Conservation (phyloP, 1,139 yeast species). For the Suhomyces taliae region DNA sequence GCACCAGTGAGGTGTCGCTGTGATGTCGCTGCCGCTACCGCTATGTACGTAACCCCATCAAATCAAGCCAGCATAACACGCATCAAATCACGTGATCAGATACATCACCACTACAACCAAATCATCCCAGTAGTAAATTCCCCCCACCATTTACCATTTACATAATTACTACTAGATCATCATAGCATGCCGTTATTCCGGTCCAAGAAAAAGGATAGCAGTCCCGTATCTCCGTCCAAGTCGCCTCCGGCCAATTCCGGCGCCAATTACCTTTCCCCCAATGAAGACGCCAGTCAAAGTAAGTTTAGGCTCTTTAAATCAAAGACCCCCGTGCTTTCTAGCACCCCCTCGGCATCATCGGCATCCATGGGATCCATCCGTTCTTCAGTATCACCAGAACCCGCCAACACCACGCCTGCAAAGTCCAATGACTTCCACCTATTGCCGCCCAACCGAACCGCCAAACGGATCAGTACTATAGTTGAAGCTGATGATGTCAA, state of each 20-base stretch:
- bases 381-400: background rate
- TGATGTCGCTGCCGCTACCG: too few relatives aligned
- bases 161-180: background rate
- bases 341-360: background rate
- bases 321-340: background rate
- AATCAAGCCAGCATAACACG: background rate
- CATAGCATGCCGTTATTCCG: slow-evolving; percentile 10
- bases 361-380: slow-evolving; percentile 1
- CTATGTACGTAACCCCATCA: background rate
- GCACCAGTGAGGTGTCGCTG: background rate
- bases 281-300: slow-evolving; percentile 1
- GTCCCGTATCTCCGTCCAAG: slow-evolving; percentile 3
- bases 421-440: background rate
- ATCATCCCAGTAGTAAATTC: background rate
- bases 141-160: background rate
- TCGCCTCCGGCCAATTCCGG: slow-evolving; percentile 4
- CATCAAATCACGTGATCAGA: background rate
- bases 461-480: slow-evolving; percentile 25
- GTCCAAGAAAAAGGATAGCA: slow-evolving; percentile 9
- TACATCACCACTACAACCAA: background rate
- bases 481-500: slow-evolving; percentile 16
- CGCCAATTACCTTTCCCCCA: slow-evolving; percentile 7
- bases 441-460: slow-evolving; percentile 7
- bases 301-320: slow-evolving; percentile 6
- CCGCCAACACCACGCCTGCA: background rate